These are phyloP conservation scores for Serendipita sp. DNA, from an alignment of 768 basidiomycete species.

Conservation along the genomic window DNA sequence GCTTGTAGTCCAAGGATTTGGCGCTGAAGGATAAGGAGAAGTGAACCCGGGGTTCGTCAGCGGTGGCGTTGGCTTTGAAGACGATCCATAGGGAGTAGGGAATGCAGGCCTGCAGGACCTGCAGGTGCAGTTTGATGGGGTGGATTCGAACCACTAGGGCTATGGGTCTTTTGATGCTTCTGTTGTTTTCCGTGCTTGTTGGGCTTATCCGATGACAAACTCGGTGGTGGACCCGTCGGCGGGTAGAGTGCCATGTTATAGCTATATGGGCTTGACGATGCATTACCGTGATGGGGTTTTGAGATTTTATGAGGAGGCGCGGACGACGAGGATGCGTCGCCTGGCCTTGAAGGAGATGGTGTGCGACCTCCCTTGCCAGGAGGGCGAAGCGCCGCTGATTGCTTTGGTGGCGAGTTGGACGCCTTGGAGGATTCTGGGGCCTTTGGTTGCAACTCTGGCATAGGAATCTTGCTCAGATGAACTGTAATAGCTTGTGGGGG, in stretches of 20 bases:
- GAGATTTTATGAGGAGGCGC: not conserved
- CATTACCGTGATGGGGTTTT: not conserved
- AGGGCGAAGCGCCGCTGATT: not conserved
- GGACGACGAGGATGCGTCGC: not conserved
- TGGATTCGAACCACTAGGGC: not conserved
- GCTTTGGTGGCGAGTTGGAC: not conserved
- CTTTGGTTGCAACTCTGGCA: constrained; percentile 60
- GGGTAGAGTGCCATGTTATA: constrained; percentile 1
- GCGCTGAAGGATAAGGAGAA: not conserved
- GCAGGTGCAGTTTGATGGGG: not conserved
- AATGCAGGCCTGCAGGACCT: not conserved
- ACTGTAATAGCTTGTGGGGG: constrained; percentile 54
- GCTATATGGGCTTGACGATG: not conserved
- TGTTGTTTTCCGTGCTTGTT: not conserved
- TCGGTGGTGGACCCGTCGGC: not conserved
- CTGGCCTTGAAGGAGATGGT: not conserved
- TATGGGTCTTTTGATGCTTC: not conserved
- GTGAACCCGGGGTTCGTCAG: too few relatives aligned
- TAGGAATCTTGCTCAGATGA: constrained; percentile 72
- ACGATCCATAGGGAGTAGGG: too few relatives aligned
- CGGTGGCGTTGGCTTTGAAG: too few relatives aligned
- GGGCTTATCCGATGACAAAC: not conserved
- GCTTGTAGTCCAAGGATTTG: not conserved
- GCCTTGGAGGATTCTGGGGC: constrained; percentile 2
- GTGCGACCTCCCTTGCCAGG: not conserved